phyloP scores from a whole-genome alignment of 352 stramenopile species.

The Plasmopara halstedii region DNA sequence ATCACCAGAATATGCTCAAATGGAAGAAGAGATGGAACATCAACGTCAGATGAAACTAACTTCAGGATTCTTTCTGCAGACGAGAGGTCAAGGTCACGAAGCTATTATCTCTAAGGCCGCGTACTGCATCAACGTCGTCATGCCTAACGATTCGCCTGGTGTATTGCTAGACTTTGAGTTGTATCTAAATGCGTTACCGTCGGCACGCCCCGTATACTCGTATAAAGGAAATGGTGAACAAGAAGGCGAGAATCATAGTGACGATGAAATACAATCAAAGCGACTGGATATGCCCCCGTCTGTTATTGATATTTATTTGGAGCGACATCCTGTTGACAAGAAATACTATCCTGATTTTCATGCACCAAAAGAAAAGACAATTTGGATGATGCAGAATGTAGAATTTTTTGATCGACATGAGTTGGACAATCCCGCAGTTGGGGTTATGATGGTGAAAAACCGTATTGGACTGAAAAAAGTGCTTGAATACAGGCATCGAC shows the following conservation, averaged over 20 bases:
- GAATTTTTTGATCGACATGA: slow-evolving; percentile 82
- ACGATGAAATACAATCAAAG: slow-evolving; percentile 4
- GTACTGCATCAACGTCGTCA: slow-evolving; percentile 79
- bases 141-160: slow-evolving; percentile 44
- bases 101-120: slow-evolving; percentile 39
- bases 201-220: slow-evolving; percentile 47
- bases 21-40: slow-evolving; percentile 13
- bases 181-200: slow-evolving; percentile 64
- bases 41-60: slow-evolving; percentile 26
- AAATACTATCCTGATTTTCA: slow-evolving; percentile 62
- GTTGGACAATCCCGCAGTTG: slow-evolving; percentile 51
- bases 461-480: slow-evolving; percentile 74
- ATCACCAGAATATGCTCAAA: slow-evolving; percentile 3
- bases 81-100: slow-evolving; percentile 63
- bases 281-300: slow-evolving; percentile 49
- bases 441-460: slow-evolving; percentile 82
- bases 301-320: slow-evolving; percentile 74
- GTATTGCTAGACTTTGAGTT: slow-evolving; percentile 66
- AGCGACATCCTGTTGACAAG: slow-evolving; percentile 59
- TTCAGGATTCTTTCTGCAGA: slow-evolving; percentile 65
- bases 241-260: slow-evolving; percentile 9
- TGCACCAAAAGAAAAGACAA: slow-evolving; percentile 52
- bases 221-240: slow-evolving; percentile 29
- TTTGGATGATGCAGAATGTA: slow-evolving; percentile 85
- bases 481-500: slow-evolving; percentile 67